Base-by-base conservation (phyloP, 768 basidiomycete genomes). In the Xerocomellus dryophilus region DNA sequence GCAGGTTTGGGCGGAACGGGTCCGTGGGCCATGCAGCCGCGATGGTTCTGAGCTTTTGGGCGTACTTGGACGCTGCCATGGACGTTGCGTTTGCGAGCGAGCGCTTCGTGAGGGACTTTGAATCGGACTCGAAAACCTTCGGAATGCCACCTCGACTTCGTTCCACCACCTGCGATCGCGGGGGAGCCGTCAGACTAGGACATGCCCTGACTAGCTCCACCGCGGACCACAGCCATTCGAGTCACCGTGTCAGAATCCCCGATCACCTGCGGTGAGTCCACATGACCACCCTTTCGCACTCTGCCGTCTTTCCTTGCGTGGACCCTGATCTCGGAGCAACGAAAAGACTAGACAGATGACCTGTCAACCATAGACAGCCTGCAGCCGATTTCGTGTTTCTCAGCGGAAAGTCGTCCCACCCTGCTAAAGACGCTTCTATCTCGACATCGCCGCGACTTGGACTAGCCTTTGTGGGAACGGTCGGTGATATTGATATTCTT, bases 1-100 rank as follows among this genome's bases (percentile, higher is more conserved):
- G 90, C 8, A 91, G 64, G 57, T 88, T 85, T 1, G 88, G 88
- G 3, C 90, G 79, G 66, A 92, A 87, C 0, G 87, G 87, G 61
- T 93, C 90, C 12, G 70, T 71, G 15, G 81, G 78, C 87, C 90
- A 93, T 36, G 76, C 66, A 40, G 78, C 71, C 1, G 85, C 86
- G 45, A 90, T 78, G 10, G 70, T 62, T 39, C 68, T 71, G 58
- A 90, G 76, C 62, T 80, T 78, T 53, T 78, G 75, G 1, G 77
- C 71, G 14, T 81, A 66, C 56, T 75, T 76, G 50, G 70, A 65
- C 27, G 62, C 50, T n/a, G 66, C 48, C 66, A 70, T 70, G 12
- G 12, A 7, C 10, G 51, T 23, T 14, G 15, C 1, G 27, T 10
- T 10, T 10, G 25, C 5, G 25, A 6, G 6, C 5, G 29, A 9